These are phyloP conservation scores for Trypanosoma boissoni DNA, from an alignment of 208 protist species.

Conservation along the genomic window DNA sequence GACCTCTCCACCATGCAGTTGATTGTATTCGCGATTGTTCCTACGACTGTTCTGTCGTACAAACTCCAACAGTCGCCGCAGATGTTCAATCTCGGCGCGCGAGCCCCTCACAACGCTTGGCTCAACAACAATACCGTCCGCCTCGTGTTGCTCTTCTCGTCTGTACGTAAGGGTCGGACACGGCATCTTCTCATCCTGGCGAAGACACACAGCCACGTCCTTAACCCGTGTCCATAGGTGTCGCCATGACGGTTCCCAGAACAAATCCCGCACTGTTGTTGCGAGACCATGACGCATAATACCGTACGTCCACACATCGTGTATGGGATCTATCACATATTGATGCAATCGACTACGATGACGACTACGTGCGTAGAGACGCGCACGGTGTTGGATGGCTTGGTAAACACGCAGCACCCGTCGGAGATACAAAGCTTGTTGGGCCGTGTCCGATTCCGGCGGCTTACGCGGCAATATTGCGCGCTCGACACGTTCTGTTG, in stretches of 20 bases:
- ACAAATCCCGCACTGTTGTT: constrained; percentile 2
- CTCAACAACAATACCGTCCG: constrained; percentile 28
- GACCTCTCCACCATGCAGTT: constrained; percentile 52
- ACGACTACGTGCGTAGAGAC: constrained; percentile 66
- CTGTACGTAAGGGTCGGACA: constrained; percentile 56
- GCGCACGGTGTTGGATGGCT: constrained; percentile 40
- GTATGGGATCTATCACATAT: constrained; percentile 40
- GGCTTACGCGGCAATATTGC: constrained; percentile 41
- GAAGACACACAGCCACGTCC: constrained; percentile 34
- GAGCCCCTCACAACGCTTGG: constrained; percentile 28
- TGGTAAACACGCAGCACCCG: constrained; percentile 61
- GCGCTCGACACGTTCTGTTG: constrained; percentile 66
- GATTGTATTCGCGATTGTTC: constrained; percentile 36
- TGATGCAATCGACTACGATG: constrained; percentile 43
- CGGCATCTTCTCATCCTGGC: constrained; percentile 58
- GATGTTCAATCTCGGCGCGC: constrained; percentile 16
- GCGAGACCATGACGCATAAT: constrained; percentile 28
- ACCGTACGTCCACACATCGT: constrained; percentile 52
- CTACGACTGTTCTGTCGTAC: constrained; percentile 40
- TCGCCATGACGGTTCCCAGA: constrained; percentile 20
- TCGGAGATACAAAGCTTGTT: constrained; percentile 37
- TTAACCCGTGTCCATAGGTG: constrained; percentile 32
- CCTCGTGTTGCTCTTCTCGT: constrained; percentile 33
- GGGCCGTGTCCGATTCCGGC: not conserved
- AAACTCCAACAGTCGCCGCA: constrained; percentile 24